These are phyloP conservation scores for Parmales sp. DNA, from an alignment of 108 stramenopile genomes.

Conservation along the genomic window DNA sequence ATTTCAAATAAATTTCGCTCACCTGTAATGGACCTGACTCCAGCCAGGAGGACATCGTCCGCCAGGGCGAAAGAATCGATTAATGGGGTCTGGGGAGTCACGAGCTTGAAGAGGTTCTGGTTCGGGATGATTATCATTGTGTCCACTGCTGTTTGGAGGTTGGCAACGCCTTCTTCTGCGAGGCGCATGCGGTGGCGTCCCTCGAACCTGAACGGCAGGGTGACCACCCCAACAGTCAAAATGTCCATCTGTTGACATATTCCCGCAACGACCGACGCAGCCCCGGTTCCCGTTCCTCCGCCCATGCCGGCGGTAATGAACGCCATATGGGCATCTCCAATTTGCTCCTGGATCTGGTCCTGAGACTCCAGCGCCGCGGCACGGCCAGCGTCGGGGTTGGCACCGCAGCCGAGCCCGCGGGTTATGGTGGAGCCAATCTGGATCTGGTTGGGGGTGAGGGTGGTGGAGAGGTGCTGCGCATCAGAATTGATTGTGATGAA, in stretches of 20 bases:
- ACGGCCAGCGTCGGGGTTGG: conserved; percentile 37
- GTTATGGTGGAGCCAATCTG: conserved; percentile 28
- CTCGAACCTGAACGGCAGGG: conserved; percentile 36
- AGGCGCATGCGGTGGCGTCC: conserved; percentile 38
- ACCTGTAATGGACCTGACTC: conserved; percentile 32
- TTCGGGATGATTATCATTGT: conserved; percentile 40
- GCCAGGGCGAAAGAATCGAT: conserved; percentile 23
- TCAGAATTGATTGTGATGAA: conserved; percentile 30
- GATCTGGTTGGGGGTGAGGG: conserved; percentile 31
- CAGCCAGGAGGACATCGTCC: conserved; percentile 37
- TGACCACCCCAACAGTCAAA: conserved; percentile 36
- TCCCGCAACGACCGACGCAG: conserved; percentile 35
- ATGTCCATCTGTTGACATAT: conserved; percentile 28
- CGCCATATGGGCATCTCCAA: conserved; percentile 22
- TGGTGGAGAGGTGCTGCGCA: conserved; percentile 39
- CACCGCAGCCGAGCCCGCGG: conserved; percentile 37
- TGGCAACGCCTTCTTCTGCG: conserved; percentile 31
- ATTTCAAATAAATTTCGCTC: too few species aligned
- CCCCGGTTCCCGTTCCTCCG: conserved; percentile 41
- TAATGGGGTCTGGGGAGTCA: conserved; percentile 17
- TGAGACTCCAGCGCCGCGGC: conserved; percentile 18
- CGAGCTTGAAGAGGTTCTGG: conserved; percentile 43
- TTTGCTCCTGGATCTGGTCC: conserved; percentile 17
- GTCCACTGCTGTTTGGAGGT: conserved; percentile 26
- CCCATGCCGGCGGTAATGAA: conserved; percentile 45